Percentiles rank a stretch among this genome's conserved stretches.
Evolutionary conservation across 768 basidiomycete species (phyloP).

Genomic region (Clathrus columnatus): DNA sequence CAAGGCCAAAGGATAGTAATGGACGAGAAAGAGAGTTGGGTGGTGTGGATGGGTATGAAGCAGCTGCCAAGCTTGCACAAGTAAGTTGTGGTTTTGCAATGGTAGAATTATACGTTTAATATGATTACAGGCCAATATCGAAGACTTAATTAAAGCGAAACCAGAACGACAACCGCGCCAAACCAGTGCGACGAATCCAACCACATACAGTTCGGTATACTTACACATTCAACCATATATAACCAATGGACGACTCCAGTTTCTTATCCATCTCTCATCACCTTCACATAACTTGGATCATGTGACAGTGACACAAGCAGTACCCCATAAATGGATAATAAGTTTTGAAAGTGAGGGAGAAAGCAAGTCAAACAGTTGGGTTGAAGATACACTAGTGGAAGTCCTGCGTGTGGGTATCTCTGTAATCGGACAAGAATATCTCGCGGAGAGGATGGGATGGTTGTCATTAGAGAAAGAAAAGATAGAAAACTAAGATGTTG

Average conservation of each 20-base stretch:
- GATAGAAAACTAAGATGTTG: neutral
- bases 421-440: slow-evolving; percentile 86
- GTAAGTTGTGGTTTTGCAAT: slow-evolving; percentile 33
- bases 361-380: slow-evolving; percentile 89
- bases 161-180: slow-evolving; percentile 25
- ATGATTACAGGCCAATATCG: slow-evolving; percentile 56
- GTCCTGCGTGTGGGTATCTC: slow-evolving; percentile 77
- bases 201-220: slow-evolving; percentile 84
- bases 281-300: slow-evolving; percentile 70
- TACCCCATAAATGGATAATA: slow-evolving; percentile 80
- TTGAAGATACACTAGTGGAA: slow-evolving; percentile 91
- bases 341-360: slow-evolving; percentile 34
- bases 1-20: slow-evolving; percentile 51
- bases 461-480: slow-evolving; percentile 19
- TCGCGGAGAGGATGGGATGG: slow-evolving; percentile 84
- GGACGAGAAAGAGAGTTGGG: slow-evolving; percentile 59
- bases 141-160: slow-evolving; percentile 64
- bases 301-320: slow-evolving; percentile 72
- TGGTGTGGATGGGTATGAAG: slow-evolving; percentile 74
- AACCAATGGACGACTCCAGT: slow-evolving; percentile 49
- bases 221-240: slow-evolving; percentile 88
- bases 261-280: slow-evolving; percentile 65
- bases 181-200: slow-evolving; percentile 42
- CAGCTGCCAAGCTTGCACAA: slow-evolving; percentile 79
- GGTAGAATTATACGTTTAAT: slow-evolving; percentile 15